These are phyloP conservation scores for Aspergillus bridgeri DNA, from an alignment of 495 filamentous ascomycete genomes.

Conservation along the genomic window DNA sequence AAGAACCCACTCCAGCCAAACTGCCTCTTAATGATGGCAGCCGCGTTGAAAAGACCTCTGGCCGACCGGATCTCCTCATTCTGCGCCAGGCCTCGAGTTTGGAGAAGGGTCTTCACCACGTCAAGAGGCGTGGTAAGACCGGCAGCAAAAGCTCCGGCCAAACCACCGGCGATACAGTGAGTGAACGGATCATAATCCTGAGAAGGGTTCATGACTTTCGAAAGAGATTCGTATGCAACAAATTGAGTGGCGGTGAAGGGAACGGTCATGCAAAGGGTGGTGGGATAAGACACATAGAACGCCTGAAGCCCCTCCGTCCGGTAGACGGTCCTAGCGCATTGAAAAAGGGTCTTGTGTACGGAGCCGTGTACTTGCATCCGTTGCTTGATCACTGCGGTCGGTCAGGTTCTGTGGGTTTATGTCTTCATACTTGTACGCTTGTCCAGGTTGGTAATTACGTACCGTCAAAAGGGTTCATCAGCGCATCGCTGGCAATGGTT, in stretches of 20 bases:
- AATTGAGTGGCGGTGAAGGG: conserved; percentile 97
- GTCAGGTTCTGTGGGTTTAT: not conserved
- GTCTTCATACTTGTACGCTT: not conserved
- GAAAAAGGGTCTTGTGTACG: conserved; percentile 74
- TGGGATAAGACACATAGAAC: conserved; percentile 98
- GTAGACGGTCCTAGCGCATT: conserved; percentile 87
- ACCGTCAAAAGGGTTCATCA: conserved; percentile 99
- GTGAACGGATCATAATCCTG: conserved; percentile 85
- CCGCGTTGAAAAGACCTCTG: conserved; percentile 77
- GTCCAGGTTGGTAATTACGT: conserved; percentile 23
- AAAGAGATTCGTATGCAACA: conserved; percentile 94
- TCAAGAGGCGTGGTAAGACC: conserved; percentile 93
- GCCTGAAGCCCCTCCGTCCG: conserved; percentile 80
- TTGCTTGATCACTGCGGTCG: conserved; percentile 86
- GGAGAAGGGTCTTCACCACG: conserved; percentile 94
- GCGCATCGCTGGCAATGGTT: conserved; percentile 92
- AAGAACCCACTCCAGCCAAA: conserved; percentile 88
- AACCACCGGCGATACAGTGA: conserved; percentile 85
- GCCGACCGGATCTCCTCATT: conserved; percentile 83
- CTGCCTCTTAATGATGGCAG: conserved; percentile 74
- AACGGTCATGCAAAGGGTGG: conserved; percentile 96
- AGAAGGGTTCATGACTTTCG: conserved; percentile 83
- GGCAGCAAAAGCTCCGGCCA: conserved; percentile 90
- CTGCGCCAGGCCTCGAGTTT: conserved; percentile 79
- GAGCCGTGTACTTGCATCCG: conserved; percentile 98